Evolutionary conservation across 805 yeast genomes (phyloP).

Genomic region (Dipodascopsis uninucleata): DNA sequence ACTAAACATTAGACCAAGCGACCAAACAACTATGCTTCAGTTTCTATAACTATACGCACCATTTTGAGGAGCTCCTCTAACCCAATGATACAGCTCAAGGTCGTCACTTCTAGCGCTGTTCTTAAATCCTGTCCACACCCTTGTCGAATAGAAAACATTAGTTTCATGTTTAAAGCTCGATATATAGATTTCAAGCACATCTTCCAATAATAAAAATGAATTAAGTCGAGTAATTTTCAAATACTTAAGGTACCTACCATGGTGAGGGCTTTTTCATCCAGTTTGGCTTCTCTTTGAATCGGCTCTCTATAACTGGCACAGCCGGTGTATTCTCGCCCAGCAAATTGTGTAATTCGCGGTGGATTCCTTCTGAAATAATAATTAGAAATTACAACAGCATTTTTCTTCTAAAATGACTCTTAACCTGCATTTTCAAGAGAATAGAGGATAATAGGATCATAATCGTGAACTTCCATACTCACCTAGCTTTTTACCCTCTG

Average conservation of each 20-base stretch:
- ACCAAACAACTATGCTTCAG: too few species aligned
- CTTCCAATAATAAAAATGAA: background rate
- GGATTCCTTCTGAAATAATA: slow-evolving; percentile 56
- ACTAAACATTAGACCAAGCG: too few species aligned
- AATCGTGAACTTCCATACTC: background rate
- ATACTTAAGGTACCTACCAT: slow-evolving; percentile 48
- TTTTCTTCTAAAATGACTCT: too few species aligned
- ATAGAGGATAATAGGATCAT: too few species aligned
- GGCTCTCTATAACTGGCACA: slow-evolving; percentile 49
- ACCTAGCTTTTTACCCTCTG: slow-evolving; percentile 31
- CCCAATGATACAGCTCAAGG: slow-evolving; percentile 76
- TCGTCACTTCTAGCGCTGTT: slow-evolving; percentile 51
- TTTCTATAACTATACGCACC: slow-evolving; percentile 3
- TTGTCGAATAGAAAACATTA: slow-evolving; percentile 2
- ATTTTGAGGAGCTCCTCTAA: slow-evolving; percentile 52
- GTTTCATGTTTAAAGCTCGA: background rate
- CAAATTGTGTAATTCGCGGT: slow-evolving; percentile 80
- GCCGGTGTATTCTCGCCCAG: slow-evolving; percentile 94
- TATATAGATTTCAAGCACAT: too few species aligned
- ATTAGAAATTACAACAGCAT: too few species aligned
- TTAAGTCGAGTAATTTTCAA: background rate
- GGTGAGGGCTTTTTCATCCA: slow-evolving; percentile 66
- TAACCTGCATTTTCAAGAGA: too few species aligned
- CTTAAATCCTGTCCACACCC: slow-evolving; percentile 54
- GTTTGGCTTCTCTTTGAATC: slow-evolving; percentile 63